These are phyloP conservation scores for Eimeria maxima DNA, from an alignment of 169 alveolate genomes.

Conservation along the genomic window DNA sequence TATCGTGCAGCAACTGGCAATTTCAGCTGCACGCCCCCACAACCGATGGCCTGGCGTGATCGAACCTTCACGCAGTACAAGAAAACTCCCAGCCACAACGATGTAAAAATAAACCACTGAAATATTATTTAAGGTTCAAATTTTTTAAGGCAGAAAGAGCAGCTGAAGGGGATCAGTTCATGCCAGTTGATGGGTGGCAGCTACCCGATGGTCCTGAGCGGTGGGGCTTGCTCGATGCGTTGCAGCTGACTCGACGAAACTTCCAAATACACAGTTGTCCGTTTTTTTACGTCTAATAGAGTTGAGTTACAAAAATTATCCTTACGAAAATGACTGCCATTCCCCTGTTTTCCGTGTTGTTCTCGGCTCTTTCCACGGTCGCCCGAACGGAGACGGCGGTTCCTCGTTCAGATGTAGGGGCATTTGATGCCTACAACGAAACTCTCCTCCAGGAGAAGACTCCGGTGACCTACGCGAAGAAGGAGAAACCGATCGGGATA, in stretches of 20 bases:
- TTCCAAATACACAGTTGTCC: too few relatives aligned
- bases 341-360: neutral
- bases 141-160: neutral
- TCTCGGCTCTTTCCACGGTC: conserved; percentile 2
- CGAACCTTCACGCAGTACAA: neutral
- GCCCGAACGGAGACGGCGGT: neutral
- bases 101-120: neutral
- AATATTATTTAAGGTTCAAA: neutral
- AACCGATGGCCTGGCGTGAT: neutral
- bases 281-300: neutral
- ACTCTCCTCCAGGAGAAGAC: neutral
- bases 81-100: neutral
- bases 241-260: neutral
- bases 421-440: neutral
- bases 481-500: neutral
- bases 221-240: conserved; percentile 4
- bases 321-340: neutral
- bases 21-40: neutral
- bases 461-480: neutral
- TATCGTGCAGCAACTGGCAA: too few relatives aligned
- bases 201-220: neutral
- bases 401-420: too few relatives aligned
- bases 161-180: neutral
- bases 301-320: neutral
- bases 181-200: neutral